Evolutionary conservation across 1,139 yeast genomes (phyloP).

Genomic region (Yamadazyma blattariae): DNA sequence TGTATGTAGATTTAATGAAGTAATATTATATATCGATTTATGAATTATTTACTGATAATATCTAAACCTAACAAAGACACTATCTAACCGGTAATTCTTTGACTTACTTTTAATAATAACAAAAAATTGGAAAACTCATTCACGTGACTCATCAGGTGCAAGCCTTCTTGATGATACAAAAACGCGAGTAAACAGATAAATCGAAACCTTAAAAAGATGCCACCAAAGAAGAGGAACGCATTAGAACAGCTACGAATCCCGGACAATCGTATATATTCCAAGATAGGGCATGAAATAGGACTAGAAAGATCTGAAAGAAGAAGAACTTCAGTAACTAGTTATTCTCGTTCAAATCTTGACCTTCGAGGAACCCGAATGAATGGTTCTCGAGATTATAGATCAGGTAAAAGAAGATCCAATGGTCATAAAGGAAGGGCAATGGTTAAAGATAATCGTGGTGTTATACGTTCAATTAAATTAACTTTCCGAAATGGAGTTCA

Average conservation of each 20-base stretch:
- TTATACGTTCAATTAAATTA: constrained; percentile 1
- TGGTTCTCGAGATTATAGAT: background rate
- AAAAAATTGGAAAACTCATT: no score
- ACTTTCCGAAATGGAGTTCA: background rate
- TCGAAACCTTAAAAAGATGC: constrained; percentile 8
- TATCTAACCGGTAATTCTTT: no score
- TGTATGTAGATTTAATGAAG: no score
- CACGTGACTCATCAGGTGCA: no score
- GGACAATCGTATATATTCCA: constrained; percentile 14
- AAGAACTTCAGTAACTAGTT: background rate
- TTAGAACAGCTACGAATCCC: constrained; percentile 15
- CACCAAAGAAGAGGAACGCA: constrained; percentile 15
- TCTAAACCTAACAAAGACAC: no score
- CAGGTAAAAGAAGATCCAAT: background rate
- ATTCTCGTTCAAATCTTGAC: background rate
- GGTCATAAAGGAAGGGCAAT: background rate
- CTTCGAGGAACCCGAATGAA: background rate
- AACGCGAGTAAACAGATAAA: constrained; percentile 2
- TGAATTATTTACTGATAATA: no score
- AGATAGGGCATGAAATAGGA: constrained; percentile 11
- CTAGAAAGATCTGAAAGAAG: constrained; percentile 12
- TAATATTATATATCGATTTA: no score
- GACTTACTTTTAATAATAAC: no score
- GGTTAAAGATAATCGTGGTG: constrained; percentile 1
- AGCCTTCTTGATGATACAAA: no score